Evolutionary conservation across 2,329 filamentous ascomycete genomes (phyloP).

Genomic region (Keithomyces neogunnii): DNA sequence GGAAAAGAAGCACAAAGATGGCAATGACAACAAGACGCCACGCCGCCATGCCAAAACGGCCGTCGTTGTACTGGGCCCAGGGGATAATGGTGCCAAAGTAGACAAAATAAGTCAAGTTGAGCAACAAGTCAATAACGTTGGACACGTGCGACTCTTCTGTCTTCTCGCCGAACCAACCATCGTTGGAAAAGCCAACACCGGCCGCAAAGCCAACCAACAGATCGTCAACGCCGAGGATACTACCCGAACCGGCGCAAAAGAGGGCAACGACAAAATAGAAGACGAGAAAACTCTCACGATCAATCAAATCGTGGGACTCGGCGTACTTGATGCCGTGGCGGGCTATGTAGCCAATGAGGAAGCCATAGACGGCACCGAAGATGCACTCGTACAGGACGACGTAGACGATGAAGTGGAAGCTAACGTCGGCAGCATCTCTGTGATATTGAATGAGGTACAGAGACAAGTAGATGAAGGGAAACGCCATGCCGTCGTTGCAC

Average conservation of each 20-base stretch:
- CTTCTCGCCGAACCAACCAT: conserved; percentile 97
- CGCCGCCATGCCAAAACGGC: conserved; percentile 63
- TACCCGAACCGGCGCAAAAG: conserved; percentile 90
- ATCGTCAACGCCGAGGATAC: conserved; percentile 86
- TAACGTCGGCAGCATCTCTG: conserved; percentile 57
- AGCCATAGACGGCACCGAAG: conserved; percentile 84
- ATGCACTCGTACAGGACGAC: conserved; percentile 94
- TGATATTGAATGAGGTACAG: conserved; percentile 83
- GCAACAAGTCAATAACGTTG: conserved; percentile 94
- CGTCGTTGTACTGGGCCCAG: conserved; percentile 82
- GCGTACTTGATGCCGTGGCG: conserved; percentile 85
- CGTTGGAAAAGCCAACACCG: conserved; percentile 98
- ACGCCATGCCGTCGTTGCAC: conserved; percentile 99
- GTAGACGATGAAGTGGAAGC: conserved; percentile 79
- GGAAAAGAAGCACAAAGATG: conserved; percentile 90
- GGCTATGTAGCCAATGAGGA: conserved; percentile 78
- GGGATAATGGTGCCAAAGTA: conserved; percentile 96
- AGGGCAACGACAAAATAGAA: conserved; percentile 97
- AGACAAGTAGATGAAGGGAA: conserved; percentile 91
- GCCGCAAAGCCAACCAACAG: conserved; percentile 89
- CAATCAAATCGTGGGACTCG: conserved; percentile 77
- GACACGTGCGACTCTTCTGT: conserved; percentile 98
- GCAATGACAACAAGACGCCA: conserved; percentile 93
- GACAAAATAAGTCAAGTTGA: conserved; percentile 97
- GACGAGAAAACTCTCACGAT: conserved; percentile 93